phyloP scores from a whole-genome alignment of 75 land plant species.

The Picea sitchensis region DNA sequence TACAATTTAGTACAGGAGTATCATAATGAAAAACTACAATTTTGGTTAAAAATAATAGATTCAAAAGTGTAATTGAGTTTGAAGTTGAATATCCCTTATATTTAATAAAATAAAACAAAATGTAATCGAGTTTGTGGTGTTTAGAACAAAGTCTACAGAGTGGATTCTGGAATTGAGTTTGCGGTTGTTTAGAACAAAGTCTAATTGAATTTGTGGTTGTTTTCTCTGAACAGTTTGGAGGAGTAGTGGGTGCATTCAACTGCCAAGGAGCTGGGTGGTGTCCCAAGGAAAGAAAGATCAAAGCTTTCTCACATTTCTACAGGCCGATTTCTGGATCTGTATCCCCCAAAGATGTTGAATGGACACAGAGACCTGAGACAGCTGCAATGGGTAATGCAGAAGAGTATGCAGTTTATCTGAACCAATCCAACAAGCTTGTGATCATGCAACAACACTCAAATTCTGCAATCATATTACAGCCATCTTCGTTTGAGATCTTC shows the following conservation, averaged over 20 bases:
- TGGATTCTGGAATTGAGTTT: too few species aligned
- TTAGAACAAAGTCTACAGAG: too few species aligned
- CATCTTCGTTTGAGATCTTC: slow-evolving; percentile 48
- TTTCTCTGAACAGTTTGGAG: slow-evolving; percentile 35
- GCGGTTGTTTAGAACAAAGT: too few species aligned
- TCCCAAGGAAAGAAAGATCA: slow-evolving; percentile 33
- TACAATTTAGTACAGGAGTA: too few species aligned
- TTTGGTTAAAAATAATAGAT: too few species aligned
- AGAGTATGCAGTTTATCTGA: slow-evolving; percentile 39
- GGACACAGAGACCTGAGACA: slow-evolving; percentile 39
- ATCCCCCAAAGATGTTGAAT: slow-evolving; percentile 42
- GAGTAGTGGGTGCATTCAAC: slow-evolving; percentile 64
- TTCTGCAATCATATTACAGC: slow-evolving; percentile 17
- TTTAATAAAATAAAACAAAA: too few species aligned
- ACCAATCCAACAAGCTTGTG: slow-evolving; percentile 22
- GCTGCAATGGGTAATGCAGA: slow-evolving; percentile 27
- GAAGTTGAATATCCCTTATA: too few species aligned
- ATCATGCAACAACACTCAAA: slow-evolving; percentile 2
- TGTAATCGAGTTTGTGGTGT: too few species aligned
- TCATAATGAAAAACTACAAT: too few species aligned
- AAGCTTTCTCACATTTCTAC: slow-evolving; percentile 38
- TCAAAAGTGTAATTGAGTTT: too few species aligned
- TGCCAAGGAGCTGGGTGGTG: slow-evolving; percentile 72
- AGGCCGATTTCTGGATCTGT: slow-evolving; percentile 31
- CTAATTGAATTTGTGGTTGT: too few species aligned